Base-by-base conservation (phyloP, 2,329 filamentous ascomycete genomes). In the Ascochyta clinopodiicola region DNA sequence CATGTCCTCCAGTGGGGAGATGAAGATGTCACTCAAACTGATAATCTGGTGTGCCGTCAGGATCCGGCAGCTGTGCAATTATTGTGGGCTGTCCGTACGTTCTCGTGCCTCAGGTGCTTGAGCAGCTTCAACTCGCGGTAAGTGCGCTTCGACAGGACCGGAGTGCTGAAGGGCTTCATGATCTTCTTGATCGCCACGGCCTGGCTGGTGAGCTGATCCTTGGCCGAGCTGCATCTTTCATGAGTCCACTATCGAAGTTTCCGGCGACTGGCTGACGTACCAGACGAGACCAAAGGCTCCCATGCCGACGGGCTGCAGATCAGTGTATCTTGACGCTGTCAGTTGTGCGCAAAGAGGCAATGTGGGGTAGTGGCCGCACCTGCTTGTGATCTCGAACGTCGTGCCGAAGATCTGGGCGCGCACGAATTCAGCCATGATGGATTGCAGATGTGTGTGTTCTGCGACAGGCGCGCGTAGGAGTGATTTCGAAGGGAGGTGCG, bases 161-260 rank as follows among this genome's bases (percentile, higher is more conserved):
- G 93, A n/a, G 95, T 99, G 84, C 93, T 97, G 80, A 99, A 99
- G 9, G 95, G 95, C 83, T 98, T 99, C 94, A 99, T 98, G 75
- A 99, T 99, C 86, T 99, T 99, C 86, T 99, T 99, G 76, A 99
- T 93, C 56, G 95, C 95, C 59, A 99, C 95, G 79, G 93, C 92
- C 78, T 97, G 93, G 76, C 86, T 91, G 57, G 95, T 98, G 79
- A 99, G 92, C 82, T 98, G 93, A 78, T 99, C 95, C 80, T 92
- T 94, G 55, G 95, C 95, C 63, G 95, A 98, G 80, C 94, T 98
- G 75, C 48, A 54, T 45, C 8, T 19, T 15, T 10, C 15, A 57
- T 74, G 34, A 68, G 60, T 56, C 40, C 47, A 50, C 34, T 19
- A 25, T 43, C 17, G 2, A 12, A 37, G 19, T 35, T 48, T 44